Evolutionary conservation across 2,329 filamentous ascomycete species (phyloP).

Genomic region (Trichoderma sp.): DNA sequence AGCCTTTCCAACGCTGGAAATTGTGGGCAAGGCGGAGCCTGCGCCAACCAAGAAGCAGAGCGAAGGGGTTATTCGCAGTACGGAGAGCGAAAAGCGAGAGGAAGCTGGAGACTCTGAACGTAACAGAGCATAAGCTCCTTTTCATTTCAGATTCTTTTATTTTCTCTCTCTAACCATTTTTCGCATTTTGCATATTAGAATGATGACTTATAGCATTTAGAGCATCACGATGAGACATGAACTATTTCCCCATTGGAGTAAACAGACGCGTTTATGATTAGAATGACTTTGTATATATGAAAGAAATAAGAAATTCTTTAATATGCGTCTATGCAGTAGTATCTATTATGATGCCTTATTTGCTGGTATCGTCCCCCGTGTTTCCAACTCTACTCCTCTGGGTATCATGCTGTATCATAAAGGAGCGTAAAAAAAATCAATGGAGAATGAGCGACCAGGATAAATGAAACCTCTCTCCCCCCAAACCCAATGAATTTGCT

Average conservation of each 20-base stretch:
- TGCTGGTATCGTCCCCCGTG: background rate
- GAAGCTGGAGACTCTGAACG: background rate
- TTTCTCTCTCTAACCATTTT: background rate
- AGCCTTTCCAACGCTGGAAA: constrained; percentile 51
- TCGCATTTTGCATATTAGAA: background rate
- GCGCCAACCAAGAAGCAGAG: constrained; percentile 10
- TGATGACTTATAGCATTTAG: background rate
- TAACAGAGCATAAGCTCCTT: background rate
- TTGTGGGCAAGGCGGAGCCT: constrained; percentile 44
- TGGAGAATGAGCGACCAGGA: background rate
- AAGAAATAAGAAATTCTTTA: background rate
- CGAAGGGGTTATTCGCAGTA: background rate
- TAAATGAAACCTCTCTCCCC: background rate
- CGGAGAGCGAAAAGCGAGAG: background rate
- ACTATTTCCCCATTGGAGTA: background rate
- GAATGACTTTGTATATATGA: background rate
- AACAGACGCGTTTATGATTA: background rate
- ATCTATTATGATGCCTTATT: background rate
- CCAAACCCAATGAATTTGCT: background rate
- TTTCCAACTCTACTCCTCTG: background rate
- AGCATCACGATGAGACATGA: background rate
- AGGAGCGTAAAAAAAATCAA: constrained; percentile 2
- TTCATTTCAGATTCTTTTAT: background rate
- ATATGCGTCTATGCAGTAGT: background rate
- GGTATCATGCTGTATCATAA: constrained; percentile 18